A percentile compares a stretch with the other conserved stretches of the same genome.
phyloP scores from a whole-genome alignment of 139 green algal species.

The Diplosphaera chodatii region DNA sequence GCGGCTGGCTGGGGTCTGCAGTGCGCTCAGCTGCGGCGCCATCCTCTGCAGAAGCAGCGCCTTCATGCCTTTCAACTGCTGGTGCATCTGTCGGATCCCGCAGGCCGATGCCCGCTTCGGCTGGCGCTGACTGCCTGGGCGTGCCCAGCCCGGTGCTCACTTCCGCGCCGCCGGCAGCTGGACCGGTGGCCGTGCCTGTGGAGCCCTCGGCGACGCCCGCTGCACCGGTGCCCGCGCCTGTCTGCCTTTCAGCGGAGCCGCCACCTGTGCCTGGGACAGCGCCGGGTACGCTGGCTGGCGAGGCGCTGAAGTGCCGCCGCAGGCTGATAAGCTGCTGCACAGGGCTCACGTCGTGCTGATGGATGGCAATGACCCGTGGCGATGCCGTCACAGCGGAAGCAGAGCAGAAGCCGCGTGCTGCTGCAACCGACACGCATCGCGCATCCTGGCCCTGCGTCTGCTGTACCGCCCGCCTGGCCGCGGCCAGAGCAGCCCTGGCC shows the following conservation, averaged over 20 bases:
- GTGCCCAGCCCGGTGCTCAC: background rate
- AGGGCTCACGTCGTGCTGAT: background rate
- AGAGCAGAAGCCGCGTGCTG: no score
- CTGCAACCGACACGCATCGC: background rate
- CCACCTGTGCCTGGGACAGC: background rate
- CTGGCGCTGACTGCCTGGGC: background rate
- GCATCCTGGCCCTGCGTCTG: background rate
- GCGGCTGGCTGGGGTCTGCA: background rate
- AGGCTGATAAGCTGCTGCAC: background rate
- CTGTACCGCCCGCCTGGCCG: background rate
- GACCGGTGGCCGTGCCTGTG: background rate
- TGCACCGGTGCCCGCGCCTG: background rate
- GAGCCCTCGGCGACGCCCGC: background rate
- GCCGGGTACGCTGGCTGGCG: background rate
- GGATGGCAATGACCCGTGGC: background rate
- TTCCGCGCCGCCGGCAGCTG: background rate
- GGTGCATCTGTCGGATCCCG: background rate
- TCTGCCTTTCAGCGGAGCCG: background rate
- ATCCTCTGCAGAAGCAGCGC: background rate
- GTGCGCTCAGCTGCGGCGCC: background rate
- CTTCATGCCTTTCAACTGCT: background rate
- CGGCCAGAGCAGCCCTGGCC: background rate
- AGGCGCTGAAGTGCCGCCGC: background rate
- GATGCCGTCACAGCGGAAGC: no score
- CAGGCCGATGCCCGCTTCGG: background rate